A percentile compares a stretch with the other conserved stretches of the same genome.
These are phyloP conservation scores for Aspergillus floridensis DNA, from an alignment of 2,329 filamentous ascomycete species.

Conservation along the genomic window DNA sequence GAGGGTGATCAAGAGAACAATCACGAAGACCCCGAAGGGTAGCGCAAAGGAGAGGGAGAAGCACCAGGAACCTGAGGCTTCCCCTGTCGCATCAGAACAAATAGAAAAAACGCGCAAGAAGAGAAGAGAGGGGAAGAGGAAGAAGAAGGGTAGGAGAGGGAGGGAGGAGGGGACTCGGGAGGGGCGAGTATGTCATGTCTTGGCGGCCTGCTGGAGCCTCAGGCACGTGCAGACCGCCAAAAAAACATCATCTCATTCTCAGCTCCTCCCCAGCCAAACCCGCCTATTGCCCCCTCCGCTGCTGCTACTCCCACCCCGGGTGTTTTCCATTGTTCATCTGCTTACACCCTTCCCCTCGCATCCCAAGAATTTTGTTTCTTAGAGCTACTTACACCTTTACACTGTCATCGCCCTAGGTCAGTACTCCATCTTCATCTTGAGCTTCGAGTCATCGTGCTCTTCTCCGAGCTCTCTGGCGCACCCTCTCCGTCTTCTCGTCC, in stretches of 20 bases:
- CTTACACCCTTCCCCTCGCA: conserved; percentile 1
- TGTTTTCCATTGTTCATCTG: not conserved
- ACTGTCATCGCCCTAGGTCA: conserved; percentile 7
- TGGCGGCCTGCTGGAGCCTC: conserved; percentile 21
- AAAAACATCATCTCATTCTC: conserved; percentile 30
- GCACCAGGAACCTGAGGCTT: conserved; percentile 20
- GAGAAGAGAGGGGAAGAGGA: conserved; percentile 4
- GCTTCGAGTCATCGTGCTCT: not conserved
- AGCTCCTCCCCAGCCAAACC: conserved; percentile 19
- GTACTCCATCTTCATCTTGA: not conserved
- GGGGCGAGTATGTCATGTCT: conserved; percentile 23
- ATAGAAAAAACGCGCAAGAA: not conserved
- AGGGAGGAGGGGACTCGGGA: conserved; percentile 6
- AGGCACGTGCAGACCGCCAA: conserved; percentile 26
- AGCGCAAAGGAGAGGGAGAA: conserved; percentile 18
- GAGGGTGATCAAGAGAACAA: not conserved
- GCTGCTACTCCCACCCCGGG: conserved; percentile 7
- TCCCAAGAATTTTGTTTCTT: not conserved
- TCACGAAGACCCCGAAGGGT: conserved; percentile 15
- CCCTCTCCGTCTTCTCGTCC: not conserved
- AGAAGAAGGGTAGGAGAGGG: conserved; percentile 14
- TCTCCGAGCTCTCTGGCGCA: conserved; percentile 6
- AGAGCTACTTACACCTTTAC: not conserved
- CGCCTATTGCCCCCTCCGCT: conserved; percentile 13
- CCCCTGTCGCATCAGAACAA: conserved; percentile 10